Base-by-base conservation (phyloP, 2,329 filamentous ascomycete species). In the Aspergillus spinulosporus region DNA sequence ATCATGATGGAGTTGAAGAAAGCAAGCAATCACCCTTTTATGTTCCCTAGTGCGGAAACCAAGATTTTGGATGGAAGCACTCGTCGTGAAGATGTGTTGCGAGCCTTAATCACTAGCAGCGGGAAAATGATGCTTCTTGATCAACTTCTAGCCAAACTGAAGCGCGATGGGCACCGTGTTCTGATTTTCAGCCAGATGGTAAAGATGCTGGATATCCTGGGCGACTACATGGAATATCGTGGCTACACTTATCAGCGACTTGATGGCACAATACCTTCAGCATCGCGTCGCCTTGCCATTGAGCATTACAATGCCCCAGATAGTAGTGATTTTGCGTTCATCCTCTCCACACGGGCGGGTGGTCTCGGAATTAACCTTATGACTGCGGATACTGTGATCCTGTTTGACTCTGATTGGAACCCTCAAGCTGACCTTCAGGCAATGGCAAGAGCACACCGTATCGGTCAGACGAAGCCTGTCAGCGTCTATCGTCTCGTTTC, bases 1-100 rank as follows among this genome's bases (percentile, higher is more conserved):
- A 94, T 99, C 72, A 97, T 99, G 85, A 99, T 99, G 94, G 94
- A 99, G 74, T 76, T 99, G 68, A 99, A 99, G 80, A 99, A 99
- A 75, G 92, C 94, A 71, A 97, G 93, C 77, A 99, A 99, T 68
- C 94, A 99, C 70, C 93, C 94, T 1, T 96, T 97, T 77, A 95
- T 99, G 88, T 97, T 99, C 66, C 88, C 90, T 2, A 92, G 92
- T 60, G 93, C 92, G 2, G 94, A 99, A 71, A 90, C 96, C 56
- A 90, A 89, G 64, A 90, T 97, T 9, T 76, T 97, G 49, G 87
- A 85, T 58, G 91, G 90, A 11, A 92, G 88, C 66, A 83, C 84
- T 52, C 87, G 89, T 15, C 88, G 92, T 31, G 93, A 97, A 68
- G 94, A 97, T 70, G 86, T 92, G 61, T 84, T 99, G 65, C 94